Percentiles rank a stretch among this genome's conserved stretches.
phyloP scores from a whole-genome alignment of 768 basidiomycete genomes.

The Amanita thiersii region DNA sequence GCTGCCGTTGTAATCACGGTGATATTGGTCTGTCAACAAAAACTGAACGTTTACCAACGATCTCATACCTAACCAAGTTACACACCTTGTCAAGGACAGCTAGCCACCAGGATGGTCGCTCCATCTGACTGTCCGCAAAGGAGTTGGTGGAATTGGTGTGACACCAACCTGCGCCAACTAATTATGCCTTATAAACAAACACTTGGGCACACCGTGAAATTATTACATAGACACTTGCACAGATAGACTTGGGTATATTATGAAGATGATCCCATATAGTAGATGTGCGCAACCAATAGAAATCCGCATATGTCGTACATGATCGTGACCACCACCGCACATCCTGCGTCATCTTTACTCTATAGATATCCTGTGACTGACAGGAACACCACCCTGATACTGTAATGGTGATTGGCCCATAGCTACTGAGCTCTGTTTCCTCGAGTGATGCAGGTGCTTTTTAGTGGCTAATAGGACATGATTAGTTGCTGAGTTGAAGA shows the following conservation, averaged over 20 bases:
- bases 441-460: conserved; percentile 35
- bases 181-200: not conserved
- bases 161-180: not conserved
- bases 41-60: not conserved
- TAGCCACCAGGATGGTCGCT: conserved; percentile 22
- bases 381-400: conserved; percentile 44
- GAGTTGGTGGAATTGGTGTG: not conserved
- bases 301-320: not conserved
- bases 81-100: conserved; percentile 31
- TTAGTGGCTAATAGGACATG: conserved; percentile 34
- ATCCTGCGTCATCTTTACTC: conserved; percentile 34
- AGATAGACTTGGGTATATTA: too few relatives aligned
- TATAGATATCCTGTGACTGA: conserved; percentile 68
- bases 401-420: conserved; percentile 39
- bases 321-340: not conserved
- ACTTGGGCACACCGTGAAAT: too few relatives aligned
- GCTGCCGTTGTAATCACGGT: conserved; percentile 48
- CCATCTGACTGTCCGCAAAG: too few relatives aligned
- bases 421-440: conserved; percentile 29
- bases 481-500: not conserved
- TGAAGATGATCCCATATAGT: conserved; percentile 7
- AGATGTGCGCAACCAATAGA: not conserved
- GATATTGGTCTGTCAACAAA: conserved; percentile 41
- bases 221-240: too few relatives aligned
- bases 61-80: not conserved